Evolutionary conservation across 345 rosid genomes (phyloP), one percentile per base, ranked within the genome.

Genomic region (Bruguiera parviflora): DNA sequence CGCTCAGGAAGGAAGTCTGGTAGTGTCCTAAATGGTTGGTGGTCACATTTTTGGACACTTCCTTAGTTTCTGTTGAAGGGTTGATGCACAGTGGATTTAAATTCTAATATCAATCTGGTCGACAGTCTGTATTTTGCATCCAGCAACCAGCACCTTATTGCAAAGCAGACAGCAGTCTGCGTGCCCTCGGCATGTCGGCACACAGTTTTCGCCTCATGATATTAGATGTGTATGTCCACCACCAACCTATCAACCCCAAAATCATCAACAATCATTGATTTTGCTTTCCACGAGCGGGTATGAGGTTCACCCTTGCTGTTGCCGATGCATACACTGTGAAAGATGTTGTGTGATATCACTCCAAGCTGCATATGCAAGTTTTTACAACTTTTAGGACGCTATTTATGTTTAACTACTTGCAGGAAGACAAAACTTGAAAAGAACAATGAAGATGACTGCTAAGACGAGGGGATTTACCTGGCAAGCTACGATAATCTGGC

Each of bases 401-500:
- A 66, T 27, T 28, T 51, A 43, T 57, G 56, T 46, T 35, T 74
- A 37, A 71, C 18, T 53, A 59, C n/a, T 27, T 13, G 4, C n/a
- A 57, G 19, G 11, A 52, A 24, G 28, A 3, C 29, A 24, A 20
- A 63, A 37, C 5, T 13, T 3, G 19, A 22, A 27, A 61, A 53
- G 35, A 68, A 3, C 49, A 15, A 43, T 15, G 68, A 29, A 31
- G 63, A 75, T 52, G 49, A 58, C 28, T 5, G 19, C 29, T n/a
- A 58, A 0, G 21, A 53, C 2, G 32, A 21, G 58, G 64, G 65
- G 18, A 22, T 58, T 25, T 85, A 91, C 97, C 96, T 72, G 96
- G 97, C 63, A 88, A 37, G 43, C 75, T 84, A 71, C 59, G 77
- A 80, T 71, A 88, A 73, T 94, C 96, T 39, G 96, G 92, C 69